phyloP scores from a whole-genome alignment of 2,329 filamentous ascomycete species.

The Stemphylium vesicarium region DNA sequence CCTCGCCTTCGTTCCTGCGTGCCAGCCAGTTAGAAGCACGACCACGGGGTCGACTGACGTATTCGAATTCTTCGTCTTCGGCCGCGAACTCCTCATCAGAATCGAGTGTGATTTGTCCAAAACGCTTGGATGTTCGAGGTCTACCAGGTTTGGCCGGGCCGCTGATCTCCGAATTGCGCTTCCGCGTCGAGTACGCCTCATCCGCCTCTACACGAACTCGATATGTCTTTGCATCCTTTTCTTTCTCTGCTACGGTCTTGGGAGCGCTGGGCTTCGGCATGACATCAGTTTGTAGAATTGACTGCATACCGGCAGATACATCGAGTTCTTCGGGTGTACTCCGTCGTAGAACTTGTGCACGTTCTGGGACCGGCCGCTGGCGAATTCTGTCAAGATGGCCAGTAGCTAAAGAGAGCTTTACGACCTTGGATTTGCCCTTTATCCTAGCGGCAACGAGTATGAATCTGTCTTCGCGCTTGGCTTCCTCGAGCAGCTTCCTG shows the following conservation, averaged over 20 bases:
- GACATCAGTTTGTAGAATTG: constrained; percentile 49
- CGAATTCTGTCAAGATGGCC: constrained; percentile 47
- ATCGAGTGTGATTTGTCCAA: constrained; percentile 56
- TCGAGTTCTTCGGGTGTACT: constrained; percentile 34
- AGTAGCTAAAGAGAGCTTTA: constrained; percentile 49
- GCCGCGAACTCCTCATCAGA: constrained; percentile 51
- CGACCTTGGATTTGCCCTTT: constrained; percentile 53
- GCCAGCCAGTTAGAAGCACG: constrained; percentile 52
- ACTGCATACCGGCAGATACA: constrained; percentile 22
- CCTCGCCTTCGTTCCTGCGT: constrained; percentile 50
- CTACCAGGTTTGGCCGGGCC: constrained; percentile 33
- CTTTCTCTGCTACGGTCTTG: constrained; percentile 27
- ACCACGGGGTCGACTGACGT: constrained; percentile 24
- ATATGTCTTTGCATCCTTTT: constrained; percentile 44
- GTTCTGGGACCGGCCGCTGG: constrained; percentile 41
- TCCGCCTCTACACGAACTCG: constrained; percentile 50
- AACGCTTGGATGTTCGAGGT: constrained; percentile 36
- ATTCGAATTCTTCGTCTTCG: constrained; percentile 23
- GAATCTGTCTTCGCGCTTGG: constrained; percentile 53
- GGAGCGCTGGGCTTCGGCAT: constrained; percentile 24
- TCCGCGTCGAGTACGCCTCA: constrained; percentile 47
- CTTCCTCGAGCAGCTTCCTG: constrained; percentile 51
- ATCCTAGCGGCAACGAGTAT: constrained; percentile 55
- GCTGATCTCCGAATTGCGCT: constrained; percentile 31
- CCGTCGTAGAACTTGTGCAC: constrained; percentile 22